A percentile compares a stretch with the other conserved stretches of the same genome.
Evolutionary conservation across 345 rosid genomes (phyloP).

Genomic region (Physaria fendleri): DNA sequence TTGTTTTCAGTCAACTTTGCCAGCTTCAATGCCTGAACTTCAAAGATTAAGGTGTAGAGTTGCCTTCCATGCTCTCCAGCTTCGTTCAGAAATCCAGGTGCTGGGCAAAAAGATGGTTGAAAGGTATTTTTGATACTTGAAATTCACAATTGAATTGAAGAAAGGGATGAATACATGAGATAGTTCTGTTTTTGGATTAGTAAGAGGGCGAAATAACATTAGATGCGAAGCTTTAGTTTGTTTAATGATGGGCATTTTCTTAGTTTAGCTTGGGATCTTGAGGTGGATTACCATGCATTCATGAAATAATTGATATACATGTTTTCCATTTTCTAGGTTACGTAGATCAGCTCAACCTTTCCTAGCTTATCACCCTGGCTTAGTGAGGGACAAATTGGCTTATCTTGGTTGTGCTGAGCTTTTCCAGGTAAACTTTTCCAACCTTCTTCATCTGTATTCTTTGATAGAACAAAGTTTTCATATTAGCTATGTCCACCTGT

Average conservation of each 20-base stretch:
- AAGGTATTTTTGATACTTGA: slow-evolving; percentile 44
- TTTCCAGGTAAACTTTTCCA: slow-evolving; percentile 59
- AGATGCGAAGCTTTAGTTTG: slow-evolving; percentile 6
- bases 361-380: slow-evolving; percentile 86
- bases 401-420: slow-evolving; percentile 98
- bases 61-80: slow-evolving; percentile 92
- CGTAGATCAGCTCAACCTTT: slow-evolving; percentile 72
- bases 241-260: not conserved
- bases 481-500: not conserved
- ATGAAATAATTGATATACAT: slow-evolving; percentile 14
- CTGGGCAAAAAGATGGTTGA: slow-evolving; percentile 79
- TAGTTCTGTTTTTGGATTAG: not conserved
- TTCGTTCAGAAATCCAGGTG: slow-evolving; percentile 72
- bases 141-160: not conserved
- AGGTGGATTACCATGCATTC: not conserved
- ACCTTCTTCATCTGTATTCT: slow-evolving; percentile 11
- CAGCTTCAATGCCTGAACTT: slow-evolving; percentile 69
- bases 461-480: slow-evolving; percentile 5
- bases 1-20: slow-evolving; percentile 71
- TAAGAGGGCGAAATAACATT: not conserved
- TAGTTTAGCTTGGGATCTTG: not conserved
- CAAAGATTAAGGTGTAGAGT: slow-evolving; percentile 98
- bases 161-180: not conserved
- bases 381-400: slow-evolving; percentile 75
- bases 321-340: slow-evolving; percentile 45